Base-by-base conservation (phyloP, 495 filamentous ascomycete species). In the Annulohypoxylon stygium region DNA sequence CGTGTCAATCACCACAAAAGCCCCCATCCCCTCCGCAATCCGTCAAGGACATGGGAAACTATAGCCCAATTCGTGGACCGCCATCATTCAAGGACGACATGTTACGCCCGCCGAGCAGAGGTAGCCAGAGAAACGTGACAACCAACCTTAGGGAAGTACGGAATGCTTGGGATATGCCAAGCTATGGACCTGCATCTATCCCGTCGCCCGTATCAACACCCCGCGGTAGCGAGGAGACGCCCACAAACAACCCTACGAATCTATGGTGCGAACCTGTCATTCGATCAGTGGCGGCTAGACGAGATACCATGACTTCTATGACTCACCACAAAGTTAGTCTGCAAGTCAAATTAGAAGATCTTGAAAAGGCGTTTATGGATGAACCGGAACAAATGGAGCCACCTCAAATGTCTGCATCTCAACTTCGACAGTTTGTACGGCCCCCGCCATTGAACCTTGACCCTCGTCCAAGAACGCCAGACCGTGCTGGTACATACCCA, bases 301-400 rank as follows among this genome's bases (percentile, higher is more conserved):
- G 84, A 30, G 82, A 86, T 43, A 85, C 83, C 0, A 45, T 83
- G 18, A 77, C 80, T 3, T 69, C 81, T 4, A 74, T 68, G 57
- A 65, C 75, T 0, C 74, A 79, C 8, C 72, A 78, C 12, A 75
- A 81, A 20, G 78, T 78, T 10, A 86, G 84, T 53, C 55, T 85
- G 57, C 81, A 81, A 11, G 84, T 83, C 81, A 80, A 76, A 62
- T 81, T 84, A n/a, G 84, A 86, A 60, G 80, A 83, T 55, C 60
- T 81, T 2, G 82, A 80, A 55, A 77, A 77, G 60, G 25, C 53
- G n/a, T 37, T 25, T 14, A 14, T 45, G 34, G 72, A 66, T 11
- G 61, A 65, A 12, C 26, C 43, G 3, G 61, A 65, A 11, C 18
- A 37, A 3, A 18, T 18, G 18, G 54, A 69, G 26, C 61, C 67